Evolutionary conservation across 495 filamentous ascomycete species (phyloP), one percentile per base, ranked within the genome.

Genomic region (Penicillium coffeae): DNA sequence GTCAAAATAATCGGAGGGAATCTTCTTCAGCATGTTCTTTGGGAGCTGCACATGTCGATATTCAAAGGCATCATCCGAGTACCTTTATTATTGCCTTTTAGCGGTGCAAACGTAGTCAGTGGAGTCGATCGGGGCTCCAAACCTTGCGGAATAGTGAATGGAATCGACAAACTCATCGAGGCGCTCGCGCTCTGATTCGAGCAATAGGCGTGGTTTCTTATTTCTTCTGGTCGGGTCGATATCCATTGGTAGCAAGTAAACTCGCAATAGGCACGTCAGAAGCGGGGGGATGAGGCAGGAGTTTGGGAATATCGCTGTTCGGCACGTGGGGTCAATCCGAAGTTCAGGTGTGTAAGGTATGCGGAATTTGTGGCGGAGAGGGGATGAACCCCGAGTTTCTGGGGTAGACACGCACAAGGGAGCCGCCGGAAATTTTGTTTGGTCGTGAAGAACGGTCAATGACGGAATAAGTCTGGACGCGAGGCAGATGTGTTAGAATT

Each of bases 41-140:
- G 93, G 93, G 20, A 98, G 83, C 66, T 96, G 91, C 21, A 98
- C 93, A 67, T 98, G 93, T 42, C 93, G 89, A 68, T 94, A 95
- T 71, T 95, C 91, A 64, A 73, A 92, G 66, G 91, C 81, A 69
- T 80, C 78, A 62, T 95, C 91, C n/a, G 81, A 85, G 65, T 95
- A 95, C 56, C 90, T 94, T 44, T 18, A 22, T 37, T 19, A n/a
- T n/a, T n/a, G n/a, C n/a, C n/a, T n/a, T n/a, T n/a, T n/a, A n/a
- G n/a, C n/a, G n/a, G n/a, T n/a, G n/a, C n/a, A n/a, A n/a, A n/a
- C n/a, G n/a, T n/a, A n/a, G n/a, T n/a, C n/a, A n/a, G n/a, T n/a
- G n/a, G n/a, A n/a, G n/a, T n/a, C n/a, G n/a, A 2, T 10, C n/a
- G 22, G 14, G 21, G 20, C 6, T 48, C 56, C 80, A 30, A 76